These are phyloP conservation scores for Spatholobus suberectus DNA, from an alignment of 306 rosid genomes.

Conservation along the genomic window DNA sequence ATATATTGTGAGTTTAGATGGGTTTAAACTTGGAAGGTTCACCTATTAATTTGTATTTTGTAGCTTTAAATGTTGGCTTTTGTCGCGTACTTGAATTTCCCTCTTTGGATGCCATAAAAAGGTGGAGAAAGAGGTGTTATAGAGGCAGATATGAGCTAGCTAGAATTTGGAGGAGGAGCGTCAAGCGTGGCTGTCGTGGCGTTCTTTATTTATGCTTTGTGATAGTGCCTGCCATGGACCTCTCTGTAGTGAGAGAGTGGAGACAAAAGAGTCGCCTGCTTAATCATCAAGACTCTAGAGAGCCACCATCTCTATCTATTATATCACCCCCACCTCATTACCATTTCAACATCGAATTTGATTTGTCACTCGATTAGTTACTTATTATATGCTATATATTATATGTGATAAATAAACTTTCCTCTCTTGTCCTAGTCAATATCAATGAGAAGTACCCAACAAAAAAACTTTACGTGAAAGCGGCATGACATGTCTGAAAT, in stretches of 20 bases:
- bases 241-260: conserved; percentile 57
- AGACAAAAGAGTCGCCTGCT: conserved; percentile 67
- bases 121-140: conserved; percentile 48
- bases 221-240: conserved; percentile 69
- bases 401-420: background rate
- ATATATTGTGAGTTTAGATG: background rate
- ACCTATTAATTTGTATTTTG: background rate
- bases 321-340: conserved; percentile 23
- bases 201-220: conserved; percentile 50
- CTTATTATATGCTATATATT: background rate
- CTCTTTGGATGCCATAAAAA: conserved; percentile 81
- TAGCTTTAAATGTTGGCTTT: conserved; percentile 32
- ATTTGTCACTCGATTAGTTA: background rate
- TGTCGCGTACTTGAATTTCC: background rate
- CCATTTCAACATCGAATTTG: background rate
- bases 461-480: conserved; percentile 30
- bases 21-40: background rate
- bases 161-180: conserved; percentile 67
- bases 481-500: conserved; percentile 14
- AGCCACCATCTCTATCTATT: conserved; percentile 25
- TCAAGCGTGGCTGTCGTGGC: conserved; percentile 56
- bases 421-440: conserved; percentile 34
- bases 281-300: conserved; percentile 57
- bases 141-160: conserved; percentile 6
- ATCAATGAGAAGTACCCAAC: conserved; percentile 24